Evolutionary conservation across 306 rosid species (phyloP), one percentile per base, ranked within the genome.

Genomic region (Macrotyloma uniflorum): DNA sequence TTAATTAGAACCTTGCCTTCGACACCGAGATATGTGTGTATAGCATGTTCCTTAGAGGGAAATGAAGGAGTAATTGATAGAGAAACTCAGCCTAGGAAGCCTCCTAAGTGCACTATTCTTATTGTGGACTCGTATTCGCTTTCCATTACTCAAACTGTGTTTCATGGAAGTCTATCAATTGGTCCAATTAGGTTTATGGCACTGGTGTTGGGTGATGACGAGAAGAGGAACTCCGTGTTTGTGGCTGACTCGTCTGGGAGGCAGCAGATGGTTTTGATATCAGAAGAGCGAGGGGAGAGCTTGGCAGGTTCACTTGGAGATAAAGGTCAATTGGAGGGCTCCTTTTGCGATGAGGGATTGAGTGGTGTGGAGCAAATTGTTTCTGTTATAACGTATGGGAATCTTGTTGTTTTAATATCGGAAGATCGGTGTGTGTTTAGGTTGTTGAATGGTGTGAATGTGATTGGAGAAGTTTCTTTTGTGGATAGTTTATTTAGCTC

Each of bases 121-220:
- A 70, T 93, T 78, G 90, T 95, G 19, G 99, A 95, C 75, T 86
- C 98, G 0, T 90, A 85, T 80, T 87, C 91, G 20, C 97, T 93
- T 77, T 74, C 87, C 45, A 85, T 95, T 85, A 94, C 88, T 4
- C 96, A 91, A 50, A 95, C 91, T 16, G 83, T 88, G 74, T 85
- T 89, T 87, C 98, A 89, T 83, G 99, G 97, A 75, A 90, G 75
- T 80, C 78, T 95, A 75, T 90, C 91, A n/a, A 85, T 93, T 40
- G 94, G 88, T 65, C 85, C 94, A 0, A 73, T 93, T 84, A 89
- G 64, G 88, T 93, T 88, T 87, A 89, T 93, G 98, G 88, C 76
- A 20, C 70, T 93, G 4, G 94, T 93, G 33, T 90, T 88, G 47
- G 71, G 79, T n/a, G 76, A 75, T 51, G 82, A 79, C 36, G 85